A percentile compares a stretch with the other conserved stretches of the same genome.
Conservation (phyloP, 108 stramenopile genomes). For the Aurantiochytrium sp. region DNA sequence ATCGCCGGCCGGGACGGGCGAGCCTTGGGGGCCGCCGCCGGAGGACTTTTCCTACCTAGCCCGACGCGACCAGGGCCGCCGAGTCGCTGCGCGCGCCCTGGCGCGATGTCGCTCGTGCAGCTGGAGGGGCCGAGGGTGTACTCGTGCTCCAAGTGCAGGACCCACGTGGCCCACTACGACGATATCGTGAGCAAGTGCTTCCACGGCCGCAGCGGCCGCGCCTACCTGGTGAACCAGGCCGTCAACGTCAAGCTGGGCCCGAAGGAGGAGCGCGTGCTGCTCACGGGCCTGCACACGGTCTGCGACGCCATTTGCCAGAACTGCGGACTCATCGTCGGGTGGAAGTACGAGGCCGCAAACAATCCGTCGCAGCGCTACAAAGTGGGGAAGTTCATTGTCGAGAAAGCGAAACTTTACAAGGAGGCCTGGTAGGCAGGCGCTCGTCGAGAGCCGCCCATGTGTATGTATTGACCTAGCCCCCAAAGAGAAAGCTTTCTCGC, state of each 20-base stretch:
- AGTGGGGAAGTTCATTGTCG: constrained; percentile 87
- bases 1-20: no score
- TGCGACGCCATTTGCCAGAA: constrained; percentile 83
- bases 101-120: constrained; percentile 16
- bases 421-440: constrained; percentile 60
- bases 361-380: constrained; percentile 83
- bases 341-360: constrained; percentile 86
- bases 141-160: constrained; percentile 76
- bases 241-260: constrained; percentile 74
- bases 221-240: constrained; percentile 80
- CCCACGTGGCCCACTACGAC: constrained; percentile 82
- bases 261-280: constrained; percentile 72
- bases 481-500: no score
- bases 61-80: no score
- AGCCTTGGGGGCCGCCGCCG: no score
- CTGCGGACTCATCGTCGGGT: constrained; percentile 80
- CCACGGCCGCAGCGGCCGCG: constrained; percentile 82
- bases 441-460: background rate
- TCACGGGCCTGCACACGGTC: constrained; percentile 85
- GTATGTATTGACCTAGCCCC: background rate
- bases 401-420: constrained; percentile 74
- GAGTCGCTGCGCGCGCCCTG: no score
- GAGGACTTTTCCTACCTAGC: constrained; percentile 55
- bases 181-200: constrained; percentile 88
- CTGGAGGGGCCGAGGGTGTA: constrained; percentile 81